phyloP scores from a whole-genome alignment of 306 rosid genomes.

The Alnus glutinosa region DNA sequence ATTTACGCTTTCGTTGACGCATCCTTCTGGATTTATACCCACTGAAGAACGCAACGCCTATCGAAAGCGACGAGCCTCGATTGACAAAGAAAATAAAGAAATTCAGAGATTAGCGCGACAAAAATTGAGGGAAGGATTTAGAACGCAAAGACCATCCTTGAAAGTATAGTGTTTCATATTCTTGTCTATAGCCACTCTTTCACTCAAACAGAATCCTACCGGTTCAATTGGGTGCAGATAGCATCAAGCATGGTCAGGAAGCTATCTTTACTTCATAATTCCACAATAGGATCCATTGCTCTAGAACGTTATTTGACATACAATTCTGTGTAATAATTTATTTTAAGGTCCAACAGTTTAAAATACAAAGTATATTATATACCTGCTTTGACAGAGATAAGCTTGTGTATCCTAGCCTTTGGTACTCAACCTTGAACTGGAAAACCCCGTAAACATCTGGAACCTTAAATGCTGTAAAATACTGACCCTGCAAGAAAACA shows the following conservation, averaged over 20 bases:
- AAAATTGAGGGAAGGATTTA: neutral
- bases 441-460: slow-evolving; percentile 99
- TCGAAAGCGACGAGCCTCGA: slow-evolving; percentile 54
- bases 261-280: neutral
- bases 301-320: neutral
- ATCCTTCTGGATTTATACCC: slow-evolving; percentile 50
- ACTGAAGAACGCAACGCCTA: slow-evolving; percentile 82
- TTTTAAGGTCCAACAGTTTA: neutral
- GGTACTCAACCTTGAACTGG: slow-evolving; percentile 96
- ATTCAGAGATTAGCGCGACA: no score
- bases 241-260: neutral
- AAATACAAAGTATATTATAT: slow-evolving; percentile 10
- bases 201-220: neutral
- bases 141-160: neutral
- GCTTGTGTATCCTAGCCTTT: slow-evolving; percentile 86
- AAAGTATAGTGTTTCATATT: neutral
- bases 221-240: neutral
- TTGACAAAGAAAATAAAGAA: fast-evolving
- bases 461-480: slow-evolving; percentile 79
- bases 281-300: neutral
- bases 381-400: slow-evolving; percentile 89
- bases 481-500: slow-evolving; percentile 61
- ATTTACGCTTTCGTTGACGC: slow-evolving; percentile 88
- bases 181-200: neutral
- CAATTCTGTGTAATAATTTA: neutral